Percentiles rank a stretch among this genome's conserved stretches.
phyloP scores from a whole-genome alignment of 345 rosid genomes.

The Ceriops zippeliana region DNA sequence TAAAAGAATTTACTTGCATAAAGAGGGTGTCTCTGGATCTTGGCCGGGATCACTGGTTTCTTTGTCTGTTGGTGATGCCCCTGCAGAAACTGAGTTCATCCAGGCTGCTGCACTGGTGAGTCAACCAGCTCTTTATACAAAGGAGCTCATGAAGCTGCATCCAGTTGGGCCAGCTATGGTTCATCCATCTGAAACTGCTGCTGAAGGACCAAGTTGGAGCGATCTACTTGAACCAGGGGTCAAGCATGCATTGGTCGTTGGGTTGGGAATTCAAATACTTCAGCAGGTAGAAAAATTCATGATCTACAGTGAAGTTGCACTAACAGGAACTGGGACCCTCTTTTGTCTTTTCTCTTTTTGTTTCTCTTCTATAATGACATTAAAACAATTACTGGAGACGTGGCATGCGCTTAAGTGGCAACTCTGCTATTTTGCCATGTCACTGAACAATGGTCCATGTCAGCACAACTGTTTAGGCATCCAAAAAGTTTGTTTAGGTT shows the following conservation, averaged over 20 bases:
- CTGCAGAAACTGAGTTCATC: conserved; percentile 51
- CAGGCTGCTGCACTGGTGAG: conserved; percentile 94
- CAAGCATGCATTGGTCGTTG: conserved; percentile 82
- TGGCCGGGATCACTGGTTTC: conserved; percentile 70
- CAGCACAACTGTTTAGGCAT: too few species aligned
- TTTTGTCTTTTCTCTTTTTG: background rate
- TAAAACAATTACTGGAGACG: too few species aligned
- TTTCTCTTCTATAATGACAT: background rate
- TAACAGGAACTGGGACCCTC: background rate
- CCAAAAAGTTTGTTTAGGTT: too few species aligned
- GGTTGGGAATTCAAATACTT: conserved; percentile 90
- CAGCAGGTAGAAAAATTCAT: conserved; percentile 68
- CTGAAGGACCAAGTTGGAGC: conserved; percentile 59
- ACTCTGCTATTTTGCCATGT: too few species aligned
- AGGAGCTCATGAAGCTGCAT: conserved; percentile 55
- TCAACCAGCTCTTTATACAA: conserved; percentile 75
- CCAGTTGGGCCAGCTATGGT: conserved; percentile 85
- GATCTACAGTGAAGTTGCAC: background rate
- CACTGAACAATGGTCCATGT: too few species aligned
- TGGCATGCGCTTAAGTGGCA: too few species aligned
- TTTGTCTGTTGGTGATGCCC: conserved; percentile 49
- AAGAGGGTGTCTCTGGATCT: conserved; percentile 61
- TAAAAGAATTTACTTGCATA: conserved; percentile 76
- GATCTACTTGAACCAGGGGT: conserved; percentile 94
- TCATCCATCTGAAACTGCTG: conserved; percentile 70